A percentile compares a stretch with the other conserved stretches of the same genome.
Conservation (phyloP, 257 asterid genomes). For the Solanum piurae region DNA sequence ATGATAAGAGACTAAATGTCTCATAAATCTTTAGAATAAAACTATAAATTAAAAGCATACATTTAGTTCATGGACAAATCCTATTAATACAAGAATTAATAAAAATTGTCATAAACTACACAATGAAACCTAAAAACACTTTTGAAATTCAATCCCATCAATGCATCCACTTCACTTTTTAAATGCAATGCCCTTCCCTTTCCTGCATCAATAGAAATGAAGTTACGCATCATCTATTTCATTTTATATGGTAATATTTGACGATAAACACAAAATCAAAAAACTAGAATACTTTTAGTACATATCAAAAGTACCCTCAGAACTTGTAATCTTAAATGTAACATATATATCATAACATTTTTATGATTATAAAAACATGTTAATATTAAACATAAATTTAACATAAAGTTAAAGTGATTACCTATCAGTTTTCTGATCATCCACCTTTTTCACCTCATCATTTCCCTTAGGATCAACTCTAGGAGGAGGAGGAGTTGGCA, state of each 20-base stretch:
- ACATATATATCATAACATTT: neutral
- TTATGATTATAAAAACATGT: neutral
- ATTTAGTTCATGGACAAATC: neutral
- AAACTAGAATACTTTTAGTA: neutral
- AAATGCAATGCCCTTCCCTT: neutral
- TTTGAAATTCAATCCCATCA: neutral
- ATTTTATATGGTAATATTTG: too few relatives aligned
- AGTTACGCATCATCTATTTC: neutral
- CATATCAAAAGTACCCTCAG: fast-evolving
- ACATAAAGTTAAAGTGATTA: neutral
- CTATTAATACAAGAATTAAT: neutral
- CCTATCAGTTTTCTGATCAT: neutral
- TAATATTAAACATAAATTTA: neutral
- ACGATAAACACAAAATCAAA: neutral
- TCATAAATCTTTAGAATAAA: neutral
- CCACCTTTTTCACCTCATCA: neutral
- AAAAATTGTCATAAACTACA: neutral
- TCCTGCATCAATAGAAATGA: neutral
- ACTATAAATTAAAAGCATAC: too few relatives aligned
- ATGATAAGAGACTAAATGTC: neutral
- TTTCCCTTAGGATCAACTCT: neutral
- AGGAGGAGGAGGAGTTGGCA: neutral
- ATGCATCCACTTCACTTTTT: neutral
- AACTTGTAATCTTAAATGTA: neutral
- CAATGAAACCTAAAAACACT: neutral